Evolutionary conservation across 2,329 filamentous ascomycete species (phyloP).

Genomic region (Davidsoniella eucalypti): DNA sequence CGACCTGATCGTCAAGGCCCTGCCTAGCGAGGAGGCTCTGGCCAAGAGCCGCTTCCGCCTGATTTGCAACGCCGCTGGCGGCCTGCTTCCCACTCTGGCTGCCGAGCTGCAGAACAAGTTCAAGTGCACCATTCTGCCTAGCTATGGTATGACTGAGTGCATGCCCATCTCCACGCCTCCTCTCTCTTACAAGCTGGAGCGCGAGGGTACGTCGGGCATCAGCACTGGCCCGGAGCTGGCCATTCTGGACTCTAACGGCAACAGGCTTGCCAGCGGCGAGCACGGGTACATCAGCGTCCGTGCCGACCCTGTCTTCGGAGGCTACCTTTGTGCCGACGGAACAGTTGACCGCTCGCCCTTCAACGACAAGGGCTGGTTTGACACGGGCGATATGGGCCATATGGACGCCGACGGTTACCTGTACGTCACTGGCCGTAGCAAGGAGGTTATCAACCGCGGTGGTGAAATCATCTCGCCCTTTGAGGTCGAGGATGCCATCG

Average conservation of each 20-base stretch:
- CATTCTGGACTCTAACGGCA: constrained; percentile 28
- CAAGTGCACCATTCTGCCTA: constrained; percentile 34
- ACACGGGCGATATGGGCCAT: constrained; percentile 37
- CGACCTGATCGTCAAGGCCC: constrained; percentile 33
- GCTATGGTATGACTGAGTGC: constrained; percentile 44
- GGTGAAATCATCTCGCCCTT: constrained; percentile 43
- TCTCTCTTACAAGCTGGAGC: constrained; percentile 33
- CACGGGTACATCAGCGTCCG: constrained; percentile 33
- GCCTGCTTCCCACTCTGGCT: constrained; percentile 34
- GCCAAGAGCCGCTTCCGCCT: constrained; percentile 29
- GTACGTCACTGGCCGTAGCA: constrained; percentile 37
- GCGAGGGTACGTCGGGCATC: constrained; percentile 35
- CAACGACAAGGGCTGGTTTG: constrained; percentile 33
- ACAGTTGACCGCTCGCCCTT: constrained; percentile 29
- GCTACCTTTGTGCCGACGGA: constrained; percentile 30
- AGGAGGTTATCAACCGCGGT: constrained; percentile 40
- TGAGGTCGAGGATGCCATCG: constrained; percentile 40
- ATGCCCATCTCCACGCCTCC: constrained; percentile 42
- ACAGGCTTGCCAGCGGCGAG: constrained; percentile 17
- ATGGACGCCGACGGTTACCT: constrained; percentile 34
- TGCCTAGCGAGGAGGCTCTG: constrained; percentile 22
- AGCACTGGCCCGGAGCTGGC: constrained; percentile 34
- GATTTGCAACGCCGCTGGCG: constrained; percentile 40
- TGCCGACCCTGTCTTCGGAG: constrained; percentile 33
- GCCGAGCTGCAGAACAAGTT: constrained; percentile 32